Conservation (phyloP, 2,329 filamentous ascomycete species). For the Trichoderma guizhouense region DNA sequence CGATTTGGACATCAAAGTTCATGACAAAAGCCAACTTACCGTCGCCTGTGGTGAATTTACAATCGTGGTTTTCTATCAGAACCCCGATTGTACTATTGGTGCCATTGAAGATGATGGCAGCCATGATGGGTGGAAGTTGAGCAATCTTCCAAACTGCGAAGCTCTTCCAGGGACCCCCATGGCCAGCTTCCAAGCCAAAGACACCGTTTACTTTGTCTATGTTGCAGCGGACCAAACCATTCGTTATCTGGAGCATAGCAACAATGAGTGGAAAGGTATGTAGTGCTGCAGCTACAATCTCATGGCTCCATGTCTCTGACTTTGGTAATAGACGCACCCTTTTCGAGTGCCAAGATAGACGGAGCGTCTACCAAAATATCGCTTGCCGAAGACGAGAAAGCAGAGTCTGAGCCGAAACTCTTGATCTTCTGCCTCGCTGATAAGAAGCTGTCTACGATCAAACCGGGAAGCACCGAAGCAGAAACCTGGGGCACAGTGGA, state of each 20-base stretch:
- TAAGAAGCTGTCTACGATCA: background rate
- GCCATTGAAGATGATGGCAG: background rate
- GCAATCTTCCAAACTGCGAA: background rate
- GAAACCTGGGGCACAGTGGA: background rate
- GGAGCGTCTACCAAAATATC: background rate
- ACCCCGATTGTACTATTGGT: background rate
- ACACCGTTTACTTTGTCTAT: background rate
- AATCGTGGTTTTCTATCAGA: background rate
- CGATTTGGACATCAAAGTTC: background rate
- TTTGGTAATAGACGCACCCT: background rate
- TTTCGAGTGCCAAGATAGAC: background rate
- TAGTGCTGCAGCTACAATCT: too few relatives aligned
- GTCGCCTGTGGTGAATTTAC: background rate
- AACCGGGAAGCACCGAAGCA: background rate
- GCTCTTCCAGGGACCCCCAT: background rate
- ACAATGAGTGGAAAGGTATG: constrained; percentile 5
- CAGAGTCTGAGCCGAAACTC: background rate
- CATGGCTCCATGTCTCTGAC: background rate
- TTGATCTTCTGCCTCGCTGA: background rate
- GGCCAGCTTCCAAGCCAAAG: background rate
- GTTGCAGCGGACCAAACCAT: background rate
- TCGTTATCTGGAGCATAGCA: background rate
- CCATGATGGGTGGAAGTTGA: background rate
- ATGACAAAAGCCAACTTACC: background rate
- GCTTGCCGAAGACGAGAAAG: background rate